phyloP scores from a whole-genome alignment of 192 early-diverging fungal genomes.

The Coemansia sp. region DNA sequence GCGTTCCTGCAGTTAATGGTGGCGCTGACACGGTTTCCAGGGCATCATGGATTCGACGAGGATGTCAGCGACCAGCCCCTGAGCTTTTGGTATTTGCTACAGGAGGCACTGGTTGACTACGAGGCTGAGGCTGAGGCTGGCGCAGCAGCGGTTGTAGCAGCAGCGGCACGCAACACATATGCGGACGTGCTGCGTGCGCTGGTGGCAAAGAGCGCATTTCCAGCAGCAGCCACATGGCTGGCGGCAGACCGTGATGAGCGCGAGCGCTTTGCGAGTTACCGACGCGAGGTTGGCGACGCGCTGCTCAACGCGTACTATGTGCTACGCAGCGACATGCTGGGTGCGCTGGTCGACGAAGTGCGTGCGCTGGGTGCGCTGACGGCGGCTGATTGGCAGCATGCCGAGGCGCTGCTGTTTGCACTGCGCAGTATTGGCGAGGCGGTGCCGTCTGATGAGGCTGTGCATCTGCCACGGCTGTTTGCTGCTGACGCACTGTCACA shows the following conservation, averaged over 20 bases:
- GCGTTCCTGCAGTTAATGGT: constrained; percentile 54
- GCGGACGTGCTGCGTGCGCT: constrained; percentile 56
- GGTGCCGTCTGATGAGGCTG: constrained; percentile 55
- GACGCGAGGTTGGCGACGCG: constrained; percentile 74
- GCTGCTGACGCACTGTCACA: constrained; percentile 45
- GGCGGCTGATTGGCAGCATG: constrained; percentile 27
- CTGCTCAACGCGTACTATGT: constrained; percentile 69
- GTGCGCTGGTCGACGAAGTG: constrained; percentile 41
- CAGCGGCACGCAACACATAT: constrained; percentile 51
- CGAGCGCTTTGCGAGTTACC: constrained; percentile 62
- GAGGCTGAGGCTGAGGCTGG: constrained; percentile 26
- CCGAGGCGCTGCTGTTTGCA: constrained; percentile 67
- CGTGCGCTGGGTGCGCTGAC: constrained; percentile 24
- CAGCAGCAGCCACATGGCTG: constrained; percentile 55
- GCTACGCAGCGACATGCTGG: constrained; percentile 59
- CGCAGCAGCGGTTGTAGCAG: constrained; percentile 15
- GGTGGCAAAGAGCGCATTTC: constrained; percentile 59
- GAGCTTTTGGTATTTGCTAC: constrained; percentile 71
- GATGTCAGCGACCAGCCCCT: constrained; percentile 69
- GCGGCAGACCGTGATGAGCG: constrained; percentile 59
- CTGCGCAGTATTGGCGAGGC: constrained; percentile 67
- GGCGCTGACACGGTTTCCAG: constrained; percentile 67
- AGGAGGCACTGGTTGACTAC: constrained; percentile 66
- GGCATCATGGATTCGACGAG: constrained; percentile 67
- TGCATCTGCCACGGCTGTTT: constrained; percentile 63